phyloP scores from a whole-genome alignment of 129 eudicot genomes.

The Flaveria sonorensis region DNA sequence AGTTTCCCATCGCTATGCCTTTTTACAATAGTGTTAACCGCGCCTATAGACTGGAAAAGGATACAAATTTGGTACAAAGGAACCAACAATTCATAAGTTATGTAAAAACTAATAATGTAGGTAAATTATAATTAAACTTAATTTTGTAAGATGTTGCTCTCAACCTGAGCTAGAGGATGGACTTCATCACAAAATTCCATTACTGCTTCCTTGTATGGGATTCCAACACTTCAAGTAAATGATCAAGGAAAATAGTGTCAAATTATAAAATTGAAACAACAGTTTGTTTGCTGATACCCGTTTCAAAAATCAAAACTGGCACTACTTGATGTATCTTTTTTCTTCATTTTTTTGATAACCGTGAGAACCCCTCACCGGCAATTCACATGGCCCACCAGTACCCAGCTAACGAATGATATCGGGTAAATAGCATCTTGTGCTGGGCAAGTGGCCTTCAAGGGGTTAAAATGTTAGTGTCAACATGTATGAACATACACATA shows the following conservation, averaged over 20 bases:
- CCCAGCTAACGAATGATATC: background rate
- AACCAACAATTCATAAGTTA: constrained; percentile 15
- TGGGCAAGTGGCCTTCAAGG: background rate
- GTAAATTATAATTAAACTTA: background rate
- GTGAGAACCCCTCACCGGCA: too few relatives aligned
- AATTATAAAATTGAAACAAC: background rate
- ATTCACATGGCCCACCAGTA: background rate
- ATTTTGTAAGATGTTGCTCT: constrained; percentile 21
- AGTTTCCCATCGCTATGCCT: constrained; percentile 71
- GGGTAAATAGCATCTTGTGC: background rate
- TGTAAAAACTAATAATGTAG: background rate
- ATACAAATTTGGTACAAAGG: constrained; percentile 19
- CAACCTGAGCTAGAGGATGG: constrained; percentile 86
- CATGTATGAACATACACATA: constrained; percentile 22
- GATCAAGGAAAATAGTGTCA: constrained; percentile 26
- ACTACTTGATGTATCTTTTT: too few relatives aligned
- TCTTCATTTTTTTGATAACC: too few relatives aligned
- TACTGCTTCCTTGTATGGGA: constrained; percentile 89
- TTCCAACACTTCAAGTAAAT: constrained; percentile 61
- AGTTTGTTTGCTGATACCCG: background rate
- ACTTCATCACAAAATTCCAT: constrained; percentile 69
- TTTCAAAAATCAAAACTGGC: background rate
- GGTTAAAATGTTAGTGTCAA: background rate
- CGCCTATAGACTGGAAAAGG: constrained; percentile 69
- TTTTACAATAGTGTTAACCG: constrained; percentile 72